A percentile compares a stretch with the other conserved stretches of the same genome.
These are phyloP conservation scores for Gloeostereum incarnatum DNA, from an alignment of 768 basidiomycete genomes.

Conservation along the genomic window DNA sequence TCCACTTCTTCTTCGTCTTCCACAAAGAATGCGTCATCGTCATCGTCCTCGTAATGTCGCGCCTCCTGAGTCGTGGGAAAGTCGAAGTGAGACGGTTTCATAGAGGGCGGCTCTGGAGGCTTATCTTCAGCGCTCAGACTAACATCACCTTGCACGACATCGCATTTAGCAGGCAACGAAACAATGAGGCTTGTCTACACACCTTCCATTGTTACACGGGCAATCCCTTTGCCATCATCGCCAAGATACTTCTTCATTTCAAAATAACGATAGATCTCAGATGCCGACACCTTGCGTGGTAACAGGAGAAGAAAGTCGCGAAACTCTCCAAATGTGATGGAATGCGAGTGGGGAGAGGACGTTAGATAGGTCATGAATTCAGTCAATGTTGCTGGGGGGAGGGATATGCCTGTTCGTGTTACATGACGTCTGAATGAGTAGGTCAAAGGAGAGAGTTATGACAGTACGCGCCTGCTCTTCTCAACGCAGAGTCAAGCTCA, in stretches of 20 bases:
- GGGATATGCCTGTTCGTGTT: slow-evolving; percentile 53
- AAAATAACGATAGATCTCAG: slow-evolving; percentile 84
- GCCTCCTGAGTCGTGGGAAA: slow-evolving; percentile 3
- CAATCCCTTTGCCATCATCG: slow-evolving; percentile 70
- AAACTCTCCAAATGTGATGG: slow-evolving; percentile 77
- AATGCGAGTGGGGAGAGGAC: slow-evolving; percentile 55
- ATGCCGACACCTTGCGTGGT: slow-evolving; percentile 70
- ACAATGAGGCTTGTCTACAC: too few species aligned
- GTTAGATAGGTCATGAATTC: slow-evolving; percentile 81
- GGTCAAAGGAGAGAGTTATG: slow-evolving; percentile 12
- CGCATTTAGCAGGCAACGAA: background rate
- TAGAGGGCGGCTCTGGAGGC: slow-evolving; percentile 31
- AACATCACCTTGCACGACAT: slow-evolving; percentile 50
- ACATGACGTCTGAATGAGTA: slow-evolving; percentile 4
- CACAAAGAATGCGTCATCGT: slow-evolving; percentile 31
- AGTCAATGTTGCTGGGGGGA: slow-evolving; percentile 57
- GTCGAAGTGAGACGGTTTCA: slow-evolving; percentile 7
- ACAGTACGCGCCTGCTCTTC: slow-evolving; percentile 53
- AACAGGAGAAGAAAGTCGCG: slow-evolving; percentile 84
- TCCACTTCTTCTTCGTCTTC: slow-evolving; percentile 52
- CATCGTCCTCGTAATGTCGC: slow-evolving; percentile 17
- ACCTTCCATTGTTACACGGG: slow-evolving; percentile 89
- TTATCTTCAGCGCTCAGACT: slow-evolving; percentile 71
- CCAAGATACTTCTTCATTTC: slow-evolving; percentile 58
- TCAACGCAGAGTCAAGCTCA: slow-evolving; percentile 53